Conservation (phyloP, 495 filamentous ascomycete genomes). For the Xylaria scruposa region DNA sequence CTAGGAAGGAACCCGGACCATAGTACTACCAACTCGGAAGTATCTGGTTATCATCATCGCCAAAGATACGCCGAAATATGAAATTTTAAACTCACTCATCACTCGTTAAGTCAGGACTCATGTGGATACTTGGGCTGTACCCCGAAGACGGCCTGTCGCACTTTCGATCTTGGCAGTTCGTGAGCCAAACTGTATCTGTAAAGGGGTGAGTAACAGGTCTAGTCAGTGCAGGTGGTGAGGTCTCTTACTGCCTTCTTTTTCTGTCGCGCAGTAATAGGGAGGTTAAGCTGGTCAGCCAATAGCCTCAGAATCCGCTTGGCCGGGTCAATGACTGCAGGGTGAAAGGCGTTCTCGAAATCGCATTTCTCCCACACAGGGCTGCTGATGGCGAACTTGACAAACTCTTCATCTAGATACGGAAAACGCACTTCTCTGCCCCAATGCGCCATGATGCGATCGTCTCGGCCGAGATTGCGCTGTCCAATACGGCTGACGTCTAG, state of each 20-base stretch:
- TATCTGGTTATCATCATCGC: constrained; percentile 68
- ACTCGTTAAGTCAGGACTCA: not conserved
- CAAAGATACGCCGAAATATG: constrained; percentile 5
- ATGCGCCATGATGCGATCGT: constrained; percentile 88
- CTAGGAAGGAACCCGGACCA: constrained; percentile 32
- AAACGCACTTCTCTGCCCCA: constrained; percentile 93
- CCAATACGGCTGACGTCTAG: constrained; percentile 87
- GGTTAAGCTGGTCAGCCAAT: constrained; percentile 75
- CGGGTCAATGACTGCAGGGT: constrained; percentile 62
- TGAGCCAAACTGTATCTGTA: constrained; percentile 80
- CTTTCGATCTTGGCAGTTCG: constrained; percentile 85
- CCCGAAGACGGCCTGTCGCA: constrained; percentile 66
- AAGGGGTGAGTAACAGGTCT: constrained; percentile 26
- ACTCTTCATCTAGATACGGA: constrained; percentile 86
- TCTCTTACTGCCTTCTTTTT: constrained; percentile 83
- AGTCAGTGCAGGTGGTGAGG: not conserved
- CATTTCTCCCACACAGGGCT: constrained; percentile 84
- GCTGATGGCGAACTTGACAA: constrained; percentile 80
- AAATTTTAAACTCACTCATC: constrained; percentile 16
- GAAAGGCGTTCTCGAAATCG: constrained; percentile 66
- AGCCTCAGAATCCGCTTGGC: constrained; percentile 84
- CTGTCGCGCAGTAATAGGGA: constrained; percentile 73
- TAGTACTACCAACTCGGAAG: constrained; percentile 56
- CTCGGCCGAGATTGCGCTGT: constrained; percentile 90
- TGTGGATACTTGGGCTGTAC: constrained; percentile 61